Base-by-base conservation (phyloP, 371 early-diverging fungal genomes). In the Gilbertella persicaria region DNA sequence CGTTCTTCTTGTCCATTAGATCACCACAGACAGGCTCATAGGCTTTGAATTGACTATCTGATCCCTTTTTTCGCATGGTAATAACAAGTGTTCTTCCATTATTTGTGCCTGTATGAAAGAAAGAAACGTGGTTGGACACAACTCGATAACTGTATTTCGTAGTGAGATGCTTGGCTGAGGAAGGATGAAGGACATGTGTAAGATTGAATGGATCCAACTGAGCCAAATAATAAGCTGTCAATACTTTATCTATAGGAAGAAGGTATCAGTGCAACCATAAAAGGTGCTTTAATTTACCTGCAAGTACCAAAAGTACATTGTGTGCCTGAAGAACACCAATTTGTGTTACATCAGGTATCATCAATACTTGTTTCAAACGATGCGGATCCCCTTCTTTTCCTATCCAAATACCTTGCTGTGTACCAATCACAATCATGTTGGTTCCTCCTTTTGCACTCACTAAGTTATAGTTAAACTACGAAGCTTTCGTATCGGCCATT, bases 71-170 rank as follows among this genome's bases (percentile, higher is more conserved):
- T 52, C 84, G 81, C 55, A 91, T 89, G 19, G 83, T 69, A 28
- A 86, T 79, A 13, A 96, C 79, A 4, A 93, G 64, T 2, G 86
- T 78, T 44, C 77, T 62, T 37, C 84, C 84, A 51, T 79, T 75
- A 58, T 84, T 91, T 16, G 84, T 70, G 1, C 97, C 97, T 14
- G 82, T 80, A 57, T 89, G 88, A 79, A 95, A 92, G 62, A 91
- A 95, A 45, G 81, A 72, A 8, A 85, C 75, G 36, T 79, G 75
- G 5, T 77, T 83, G 79, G 52, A 88, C 82, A 50, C 84, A 82
- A 8, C 83, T 69, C 14, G 76, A 21, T 20, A 7, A 20, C 21
- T 3, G 21, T 41, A 20, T 41, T 20, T 41, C 21, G 13, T 21
- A 8, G 16, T 79, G 37, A 93, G 73, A 45, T 86, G 87, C 23